Base-by-base conservation (phyloP, 2,329 filamentous ascomycete species). In the Verticillium longisporum region DNA sequence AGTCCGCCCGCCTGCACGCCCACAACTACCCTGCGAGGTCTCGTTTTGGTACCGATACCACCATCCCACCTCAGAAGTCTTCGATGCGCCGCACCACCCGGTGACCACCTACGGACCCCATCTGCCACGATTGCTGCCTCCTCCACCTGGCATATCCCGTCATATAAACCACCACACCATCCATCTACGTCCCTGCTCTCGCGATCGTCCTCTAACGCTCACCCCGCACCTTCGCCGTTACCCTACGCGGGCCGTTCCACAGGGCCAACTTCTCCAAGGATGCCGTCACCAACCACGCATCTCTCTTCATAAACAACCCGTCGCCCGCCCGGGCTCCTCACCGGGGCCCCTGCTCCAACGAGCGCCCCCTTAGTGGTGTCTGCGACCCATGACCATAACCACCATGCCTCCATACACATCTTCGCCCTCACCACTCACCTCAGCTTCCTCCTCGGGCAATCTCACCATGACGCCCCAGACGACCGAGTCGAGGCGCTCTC, bases 401-500 rank as follows among this genome's bases (percentile, higher is more conserved):
- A 54, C 38, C 6, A 59, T 59, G 57, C 54, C 57, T 37, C 37
- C 57, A 13, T 68, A 67, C 71, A 68, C 70, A 72, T 75, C 73
- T 68, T 68, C 66, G 61, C 63, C 64, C 66, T 66, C 69, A 37
- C 57, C 61, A 65, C 60, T 68, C 68, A 66, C 72, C 70, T 66
- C 68, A 67, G 68, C 66, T 64, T 66, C 70, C 61, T 66, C 70
- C 55, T 64, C 68, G 60, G 69, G 65, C 61, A 72, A 76, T 66
- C 69, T 72, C 67, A 70, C 71, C 68, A 79, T 82, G 77, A 71
- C 77, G 65, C 72, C 75, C 61, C 74, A 78, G 60, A 70, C 76
- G 50, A 66, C 72, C 57, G 73, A 75, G 61, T 66, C 74, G 60
- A 74, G 77, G 66, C 76, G 75, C 61, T 69, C 75, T 61, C 77